These are phyloP conservation scores for Carex pumila DNA, from an alignment of 176 grass and related monocot genomes.

Conservation along the genomic window DNA sequence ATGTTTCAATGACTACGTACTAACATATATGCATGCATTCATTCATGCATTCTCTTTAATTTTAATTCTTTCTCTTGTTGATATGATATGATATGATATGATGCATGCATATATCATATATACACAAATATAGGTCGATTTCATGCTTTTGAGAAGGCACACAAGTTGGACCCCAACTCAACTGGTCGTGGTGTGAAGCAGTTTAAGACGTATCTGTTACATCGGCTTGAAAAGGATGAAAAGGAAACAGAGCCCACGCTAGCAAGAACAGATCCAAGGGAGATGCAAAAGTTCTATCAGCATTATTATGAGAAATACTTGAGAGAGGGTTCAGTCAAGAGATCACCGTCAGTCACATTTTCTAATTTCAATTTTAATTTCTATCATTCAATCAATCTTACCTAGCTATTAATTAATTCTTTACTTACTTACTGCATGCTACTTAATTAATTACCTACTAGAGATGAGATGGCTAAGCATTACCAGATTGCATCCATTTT, in stretches of 20 bases:
- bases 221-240: constrained; percentile 91
- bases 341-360: constrained; percentile 37
- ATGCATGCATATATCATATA: too few relatives aligned
- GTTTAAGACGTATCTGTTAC: constrained; percentile 92
- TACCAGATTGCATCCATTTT: constrained; percentile 73
- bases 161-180: constrained; percentile 58
- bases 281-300: constrained; percentile 69
- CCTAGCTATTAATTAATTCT: not conserved
- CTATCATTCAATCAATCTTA: not conserved
- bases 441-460: not conserved
- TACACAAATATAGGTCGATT: constrained; percentile 53
- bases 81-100: too few relatives aligned
- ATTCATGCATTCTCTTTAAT: too few relatives aligned
- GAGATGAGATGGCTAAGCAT: constrained; percentile 68
- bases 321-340: constrained; percentile 22
- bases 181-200: constrained; percentile 62
- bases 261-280: constrained; percentile 44
- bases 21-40: too few relatives aligned
- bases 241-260: constrained; percentile 21
- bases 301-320: constrained; percentile 44
- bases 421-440: too few relatives aligned
- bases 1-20: not conserved
- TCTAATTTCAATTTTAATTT: too few relatives aligned
- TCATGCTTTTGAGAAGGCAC: constrained; percentile 79
- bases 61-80: too few relatives aligned